Evolutionary conservation across 306 rosid genomes (phyloP), one percentile per base, ranked within the genome.

Genomic region (Quillaja saponaria): DNA sequence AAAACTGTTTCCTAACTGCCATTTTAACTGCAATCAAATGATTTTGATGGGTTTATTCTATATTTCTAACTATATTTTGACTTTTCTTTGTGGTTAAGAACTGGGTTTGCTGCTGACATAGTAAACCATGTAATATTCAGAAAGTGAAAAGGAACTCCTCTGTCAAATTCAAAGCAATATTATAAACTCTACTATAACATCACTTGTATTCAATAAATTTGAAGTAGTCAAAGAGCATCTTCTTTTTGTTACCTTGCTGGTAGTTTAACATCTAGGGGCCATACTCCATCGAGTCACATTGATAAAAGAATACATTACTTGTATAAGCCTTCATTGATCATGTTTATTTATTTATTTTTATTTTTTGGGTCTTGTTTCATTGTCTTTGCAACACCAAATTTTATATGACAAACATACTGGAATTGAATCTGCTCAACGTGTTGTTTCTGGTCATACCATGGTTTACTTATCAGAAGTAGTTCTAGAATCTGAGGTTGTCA

Each of bases 71-170:
- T 14, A 6, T 42, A 38, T 18, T 28, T 31, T 47, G 28, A 10
- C 10, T 11, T 18, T 56, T 58, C 28, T 57, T 35, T 76, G 17
- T 40, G 49, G 55, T 18, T 50, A 44, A 14, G 58, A 66, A 51
- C 35, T 44, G n/a, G 35, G 17, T 28, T 31, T 17, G 0, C 58
- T 37, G 37, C 58, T 68, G 34, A 20, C 10, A 25, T 5, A 20
- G 11, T 1, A 28, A 28, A 58, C 46, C 45, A 28, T 28, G 25
- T 49, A 51, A 58, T 40, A 21, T 37, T 49, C 6, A 20, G 12
- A 45, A 55, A 46, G 41, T 37, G 14, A 46, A 6, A n/a, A 38
- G 12, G 8, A 40, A 15, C 13, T 15, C 31, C 16, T 13, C 20
- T 35, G 35, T 16, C 6, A 57, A 14, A 57, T 11, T 14, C 33